These are phyloP conservation scores for Tetrastigma voinierianum DNA, from an alignment of 164 flowering plant species.

Conservation along the genomic window DNA sequence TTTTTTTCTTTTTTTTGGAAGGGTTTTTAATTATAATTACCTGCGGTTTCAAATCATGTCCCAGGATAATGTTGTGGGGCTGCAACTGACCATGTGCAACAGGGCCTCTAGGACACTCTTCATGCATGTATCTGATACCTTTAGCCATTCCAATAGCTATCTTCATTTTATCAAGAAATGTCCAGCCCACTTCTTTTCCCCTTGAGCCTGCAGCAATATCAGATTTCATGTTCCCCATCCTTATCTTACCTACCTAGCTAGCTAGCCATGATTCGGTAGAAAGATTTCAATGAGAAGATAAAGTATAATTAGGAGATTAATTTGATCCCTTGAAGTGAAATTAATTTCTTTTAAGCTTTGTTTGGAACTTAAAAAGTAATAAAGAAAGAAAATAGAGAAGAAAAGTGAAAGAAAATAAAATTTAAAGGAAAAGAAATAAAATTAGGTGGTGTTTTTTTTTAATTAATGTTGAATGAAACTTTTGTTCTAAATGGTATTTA, in stretches of 20 bases:
- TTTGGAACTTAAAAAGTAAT: too few relatives aligned
- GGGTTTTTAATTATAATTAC: constrained; percentile 13
- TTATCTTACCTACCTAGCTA: too few relatives aligned
- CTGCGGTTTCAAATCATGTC: constrained; percentile 27
- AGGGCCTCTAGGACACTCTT: constrained; percentile 42
- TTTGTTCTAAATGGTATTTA: too few relatives aligned
- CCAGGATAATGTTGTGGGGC: constrained; percentile 25
- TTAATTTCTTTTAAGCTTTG: too few relatives aligned
- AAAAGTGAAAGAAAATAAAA: too few relatives aligned
- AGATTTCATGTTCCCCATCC: background rate
- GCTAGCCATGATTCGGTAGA: background rate
- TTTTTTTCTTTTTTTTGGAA: too few relatives aligned
- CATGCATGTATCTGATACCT: constrained; percentile 45
- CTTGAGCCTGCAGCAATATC: constrained; percentile 9
- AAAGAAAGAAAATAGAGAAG: too few relatives aligned
- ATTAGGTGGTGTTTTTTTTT: too few relatives aligned
- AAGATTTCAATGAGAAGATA: background rate
- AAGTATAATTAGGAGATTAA: background rate
- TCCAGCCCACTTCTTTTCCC: constrained; percentile 14
- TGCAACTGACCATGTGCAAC: constrained; percentile 31
- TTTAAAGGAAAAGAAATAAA: too few relatives aligned
- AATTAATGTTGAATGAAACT: too few relatives aligned
- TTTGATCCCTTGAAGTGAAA: background rate
- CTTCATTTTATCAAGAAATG: constrained; percentile 27
- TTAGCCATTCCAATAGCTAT: constrained; percentile 31